A percentile compares a stretch with the other conserved stretches of the same genome.
phyloP scores from a whole-genome alignment of 2,329 filamentous ascomycete species.

The Graphiopsis chlorocephala region DNA sequence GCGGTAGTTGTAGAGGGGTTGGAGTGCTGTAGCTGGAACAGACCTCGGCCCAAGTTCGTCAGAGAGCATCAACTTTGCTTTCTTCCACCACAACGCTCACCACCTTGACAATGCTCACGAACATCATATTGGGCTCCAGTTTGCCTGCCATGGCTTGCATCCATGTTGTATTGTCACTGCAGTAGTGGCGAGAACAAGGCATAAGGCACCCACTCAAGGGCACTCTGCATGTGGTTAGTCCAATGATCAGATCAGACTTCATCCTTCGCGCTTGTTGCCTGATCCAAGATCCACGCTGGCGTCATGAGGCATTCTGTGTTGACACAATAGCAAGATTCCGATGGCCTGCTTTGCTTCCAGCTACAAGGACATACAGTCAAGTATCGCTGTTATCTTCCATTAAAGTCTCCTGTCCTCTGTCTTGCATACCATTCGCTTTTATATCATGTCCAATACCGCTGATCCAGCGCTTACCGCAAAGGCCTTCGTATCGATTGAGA shows the following conservation, averaged over 20 bases:
- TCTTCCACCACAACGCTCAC: neutral
- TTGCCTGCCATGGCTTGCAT: neutral
- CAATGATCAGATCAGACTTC: neutral
- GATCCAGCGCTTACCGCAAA: neutral
- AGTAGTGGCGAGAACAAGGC: neutral
- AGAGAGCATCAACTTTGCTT: neutral
- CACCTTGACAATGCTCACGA: neutral
- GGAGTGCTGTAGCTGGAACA: neutral
- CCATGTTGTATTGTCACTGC: neutral
- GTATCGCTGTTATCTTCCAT: neutral
- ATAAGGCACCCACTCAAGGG: neutral
- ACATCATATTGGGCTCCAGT: neutral
- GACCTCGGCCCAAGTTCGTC: neutral
- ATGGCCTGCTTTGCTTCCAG: neutral
- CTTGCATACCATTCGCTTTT: neutral
- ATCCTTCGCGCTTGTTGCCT: conserved; percentile 1
- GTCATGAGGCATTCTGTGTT: neutral
- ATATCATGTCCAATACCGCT: neutral
- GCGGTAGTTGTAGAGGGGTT: neutral
- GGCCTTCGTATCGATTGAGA: conserved; percentile 9
- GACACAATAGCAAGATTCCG: neutral
- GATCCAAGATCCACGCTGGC: neutral
- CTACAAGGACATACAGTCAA: neutral
- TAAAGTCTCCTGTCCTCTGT: no score
- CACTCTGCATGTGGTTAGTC: neutral